Evolutionary conservation across 2,329 filamentous ascomycete species (phyloP), one percentile per base, ranked within the genome.

Genomic region (Diplodia scrobiculata): DNA sequence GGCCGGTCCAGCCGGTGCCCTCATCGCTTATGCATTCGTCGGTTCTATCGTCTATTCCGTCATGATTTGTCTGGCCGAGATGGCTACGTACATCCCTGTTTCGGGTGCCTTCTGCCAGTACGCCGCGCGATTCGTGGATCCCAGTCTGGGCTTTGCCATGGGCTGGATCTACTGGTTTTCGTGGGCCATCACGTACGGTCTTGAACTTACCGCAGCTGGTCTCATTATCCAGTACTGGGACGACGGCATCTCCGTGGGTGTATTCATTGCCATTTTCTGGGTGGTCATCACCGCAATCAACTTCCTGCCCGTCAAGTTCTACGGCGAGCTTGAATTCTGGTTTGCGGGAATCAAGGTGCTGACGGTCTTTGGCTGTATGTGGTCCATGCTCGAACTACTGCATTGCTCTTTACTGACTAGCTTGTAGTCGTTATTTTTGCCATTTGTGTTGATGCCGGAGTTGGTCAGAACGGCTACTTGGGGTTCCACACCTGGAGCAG

Each of bases 111-210:
- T 93, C 74, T 90, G 89, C 34, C 84, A 87, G 50, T 94, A 92
- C 72, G 89, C 90, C 25, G 84, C 87, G 47, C 88, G 91, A 19
- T 91, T 94, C 71, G 84, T 92, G 67, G 87, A 91, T 72, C 87
- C 86, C 11, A 87, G 87, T 66, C 80, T 92, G 55, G 89, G 89
- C 7, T 92, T 92, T 72, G 84, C 89, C 21, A 89, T 92, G 84
- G 90, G 91, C 21, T 93, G 90, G 90, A 87, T 91, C 67, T 93
- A 93, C 78, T 93, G 89, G 88, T 92, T 92, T 73, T 88, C 84
- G 45, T 93, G 88, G 89, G 83, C 87, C 19, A 86, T 89, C 66
- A 91, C 89, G 0, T 90, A 86, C 70, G 89, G 89, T 0, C 83
- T 92, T 9, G 90, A 93, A 73, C 81, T 92, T 47, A 90, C 87